Base-by-base conservation (phyloP, 352 stramenopile genomes). In the Phytophthora palmivora region DNA sequence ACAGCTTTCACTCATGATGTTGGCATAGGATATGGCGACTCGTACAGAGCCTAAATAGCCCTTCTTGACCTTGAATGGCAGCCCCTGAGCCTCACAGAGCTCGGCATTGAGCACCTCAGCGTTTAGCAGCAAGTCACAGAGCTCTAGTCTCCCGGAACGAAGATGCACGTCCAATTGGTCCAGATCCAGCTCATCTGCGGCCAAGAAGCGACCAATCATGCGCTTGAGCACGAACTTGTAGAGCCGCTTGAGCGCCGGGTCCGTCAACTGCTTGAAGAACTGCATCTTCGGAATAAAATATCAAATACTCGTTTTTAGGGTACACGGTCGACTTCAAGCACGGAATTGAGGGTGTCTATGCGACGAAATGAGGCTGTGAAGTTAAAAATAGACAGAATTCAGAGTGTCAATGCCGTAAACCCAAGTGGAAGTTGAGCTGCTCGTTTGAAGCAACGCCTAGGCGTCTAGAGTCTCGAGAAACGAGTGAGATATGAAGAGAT, bases 171-270 rank as follows among this genome's bases (percentile, higher is more conserved):
- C 84, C 32, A 96, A 62, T 53, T 96, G 88, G 62, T 94, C 85
- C 50, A 96, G 51, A 73, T 96, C 86, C 37, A 96, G 74, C 56
- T 94, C 88, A 50, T 94, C 82, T 21, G 82, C 72, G 2, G 84
- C 78, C 33, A 96, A 71, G 64, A 95, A 96, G n/a, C 86, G 83
- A 11, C 88, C 88, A 48, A 96, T 89, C 64, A 95, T 83, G 55
- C 88, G 86, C 83, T 96, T 95, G 26, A 96, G 77, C 58, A 96
- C 86, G 53, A 96, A 96, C 70, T 96, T 96, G 82, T 96, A 96
- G 33, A 96, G 75, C 42, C 88, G 88, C 79, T 96, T 96, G 49
- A 96, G 82, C 63, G 88, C 88, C 18, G 88, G 88, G 57, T 96
- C 88, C 38, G 88, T 96, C 52, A 96, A 67, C 46, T 91, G 82